These are phyloP conservation scores for Escovopsis sp. DNA, from an alignment of 2,329 filamentous ascomycete genomes.

Conservation along the genomic window DNA sequence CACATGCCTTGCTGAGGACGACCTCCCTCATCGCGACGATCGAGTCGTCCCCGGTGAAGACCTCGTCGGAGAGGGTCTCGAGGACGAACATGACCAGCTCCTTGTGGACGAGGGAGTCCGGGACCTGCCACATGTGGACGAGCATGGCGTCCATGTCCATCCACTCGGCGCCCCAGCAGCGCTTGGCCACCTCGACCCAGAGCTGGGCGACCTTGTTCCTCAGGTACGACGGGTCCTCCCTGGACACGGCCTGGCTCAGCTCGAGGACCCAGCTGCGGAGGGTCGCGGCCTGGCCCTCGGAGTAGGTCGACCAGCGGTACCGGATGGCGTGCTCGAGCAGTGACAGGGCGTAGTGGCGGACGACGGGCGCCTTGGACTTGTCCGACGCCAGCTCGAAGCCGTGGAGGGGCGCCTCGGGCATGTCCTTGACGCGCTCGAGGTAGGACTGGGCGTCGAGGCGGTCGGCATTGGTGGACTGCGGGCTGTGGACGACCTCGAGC, in stretches of 20 bases:
- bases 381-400: slow-evolving; percentile 74
- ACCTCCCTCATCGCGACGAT: slow-evolving; percentile 72
- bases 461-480: slow-evolving; percentile 64
- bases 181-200: slow-evolving; percentile 90
- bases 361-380: slow-evolving; percentile 57
- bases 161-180: slow-evolving; percentile 88
- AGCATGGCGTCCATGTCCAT: slow-evolving; percentile 83
- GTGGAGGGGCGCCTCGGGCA: slow-evolving; percentile 65
- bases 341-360: slow-evolving; percentile 87
- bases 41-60: slow-evolving; percentile 82
- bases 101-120: slow-evolving; percentile 50
- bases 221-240: slow-evolving; percentile 65
- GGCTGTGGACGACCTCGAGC: slow-evolving; percentile 73
- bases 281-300: slow-evolving; percentile 47
- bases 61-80: slow-evolving; percentile 84
- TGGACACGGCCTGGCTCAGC: slow-evolving; percentile 57
- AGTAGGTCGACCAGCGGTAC: slow-evolving; percentile 68
- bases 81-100: slow-evolving; percentile 79
- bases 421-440: slow-evolving; percentile 72
- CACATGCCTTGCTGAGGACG: slow-evolving; percentile 72
- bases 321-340: slow-evolving; percentile 81
- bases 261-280: slow-evolving; percentile 65
- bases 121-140: slow-evolving; percentile 65
- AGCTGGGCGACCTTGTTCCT: slow-evolving; percentile 89
- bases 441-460: slow-evolving; percentile 73